Evolutionary conservation across 1,284 basidiomycete species (phyloP), one percentile per base, ranked within the genome.

Genomic region (Boletus chippewaensis): DNA sequence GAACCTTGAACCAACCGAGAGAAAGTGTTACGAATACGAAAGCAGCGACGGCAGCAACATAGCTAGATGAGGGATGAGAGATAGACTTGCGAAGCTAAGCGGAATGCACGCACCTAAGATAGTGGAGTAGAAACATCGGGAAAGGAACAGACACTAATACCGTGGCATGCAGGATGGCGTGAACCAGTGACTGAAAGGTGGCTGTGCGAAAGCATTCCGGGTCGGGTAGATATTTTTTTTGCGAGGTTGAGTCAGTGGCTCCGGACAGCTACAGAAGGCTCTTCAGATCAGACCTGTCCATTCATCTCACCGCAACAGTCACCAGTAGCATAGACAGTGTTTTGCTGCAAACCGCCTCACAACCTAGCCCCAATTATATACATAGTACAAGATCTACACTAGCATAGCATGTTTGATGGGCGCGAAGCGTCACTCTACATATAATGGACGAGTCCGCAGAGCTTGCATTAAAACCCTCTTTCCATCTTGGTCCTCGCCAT

Each of bases 11-110:
- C 76, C 51, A 49, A 87, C 88, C 89, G 51, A 92, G 72, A 20
- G 86, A 88, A 40, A 92, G 74, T 2, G 87, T 90, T 36, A 90
- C 81, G 60, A 91, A 92, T 51, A 83, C 74, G 63, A 91, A 87
- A 6, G 80, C 87, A 34, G 79, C 80, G 39, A 83, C 54, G 15
- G 79, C 76, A 20, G 85, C 86, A 39, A 77, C 70, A 72, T 88
- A 91, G 56, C 81, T 83, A 55, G 2, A 49, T n/a, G 26, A 36
- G 32, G 20, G 3, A 28, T 51, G 24, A 42, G 32, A 4, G 7
- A 39, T 11, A 0, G 10, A 0, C 0, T 6, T 9, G 2, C 18
- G n/a, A 28, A 22, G 36, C 5, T 0, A 11, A 28, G 41, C n/a
- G 22, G 40, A 15, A 35, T 43, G 11, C 24, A 40, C 66, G 26